Base-by-base conservation (phyloP, 2,329 filamentous ascomycete genomes). In the Penicillium freii region DNA sequence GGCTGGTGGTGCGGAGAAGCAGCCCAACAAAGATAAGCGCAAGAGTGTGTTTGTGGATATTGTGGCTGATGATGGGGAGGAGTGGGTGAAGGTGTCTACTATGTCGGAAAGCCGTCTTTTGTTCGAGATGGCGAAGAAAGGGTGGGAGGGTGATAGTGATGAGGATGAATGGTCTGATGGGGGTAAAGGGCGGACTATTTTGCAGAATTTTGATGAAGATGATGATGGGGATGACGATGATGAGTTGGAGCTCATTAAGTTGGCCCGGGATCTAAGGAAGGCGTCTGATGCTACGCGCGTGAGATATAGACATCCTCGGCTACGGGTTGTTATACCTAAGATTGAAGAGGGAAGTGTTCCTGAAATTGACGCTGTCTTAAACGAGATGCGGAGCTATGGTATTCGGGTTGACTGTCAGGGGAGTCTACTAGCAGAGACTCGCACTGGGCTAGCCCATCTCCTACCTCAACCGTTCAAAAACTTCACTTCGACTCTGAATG, bases 11-110 rank as follows among this genome's bases (percentile, higher is more conserved):
- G 61, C n/a, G 61, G 71, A 51, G 60, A 73, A 66, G 54, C 63
- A 57, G 42, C 57, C 62, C 2, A 75, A 73, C 45, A 72, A 72
- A 47, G 70, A 73, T 49, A 80, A 78, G 52, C 79, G 81, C 66
- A 78, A 75, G 36, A 80, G 78, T 59, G 83, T 83, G 1, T 74
- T 84, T 51, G 84, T 89, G 4, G 87, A 90, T 72, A 82, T 88
- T 45, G 82, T 90, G 27, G 80, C 84, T 1, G 77, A 84, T 55
- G 80, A 84, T 68, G 87, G 87, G 11, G 73, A 80, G 56, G 80
- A 85, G 65, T 90, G 87, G 87, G 81, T 87, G 53, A 89, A 89
- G 69, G 82, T 90, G 1, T 88, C 84, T 5, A 87, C 85, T 5
- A 76, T 87, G 25, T 87, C 84, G 0, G 82, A 87, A 62, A 84